These are phyloP conservation scores for Gonapodya prolifera DNA, from an alignment of 192 early-diverging fungal genomes.

Conservation along the genomic window DNA sequence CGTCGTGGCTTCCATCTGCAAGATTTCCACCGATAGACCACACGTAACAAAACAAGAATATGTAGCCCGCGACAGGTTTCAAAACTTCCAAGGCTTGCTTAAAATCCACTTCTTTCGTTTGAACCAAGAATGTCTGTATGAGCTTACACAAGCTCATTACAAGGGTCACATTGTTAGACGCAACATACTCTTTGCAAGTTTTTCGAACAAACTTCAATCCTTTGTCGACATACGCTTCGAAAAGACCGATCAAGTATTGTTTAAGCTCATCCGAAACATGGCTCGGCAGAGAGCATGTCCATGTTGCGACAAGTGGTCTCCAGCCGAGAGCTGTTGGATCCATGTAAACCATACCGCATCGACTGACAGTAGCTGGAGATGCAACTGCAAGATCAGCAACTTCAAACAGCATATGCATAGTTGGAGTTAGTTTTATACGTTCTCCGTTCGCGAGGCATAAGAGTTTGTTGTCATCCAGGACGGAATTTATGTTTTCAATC, in stretches of 20 bases:
- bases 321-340: slow-evolving; percentile 48
- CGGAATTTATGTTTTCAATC: slow-evolving; percentile 54
- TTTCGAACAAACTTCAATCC: slow-evolving; percentile 37
- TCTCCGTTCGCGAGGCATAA: slow-evolving; percentile 47
- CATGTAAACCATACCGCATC: slow-evolving; percentile 52
- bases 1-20: slow-evolving; percentile 43
- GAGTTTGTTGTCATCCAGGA: slow-evolving; percentile 61
- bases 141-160: slow-evolving; percentile 46
- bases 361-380: slow-evolving; percentile 52
- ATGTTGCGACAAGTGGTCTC: slow-evolving; percentile 52
- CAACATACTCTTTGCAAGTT: slow-evolving; percentile 42
- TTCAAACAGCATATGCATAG: slow-evolving; percentile 52
- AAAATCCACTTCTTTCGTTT: slow-evolving; percentile 42
- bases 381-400: slow-evolving; percentile 51
- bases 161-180: slow-evolving; percentile 47
- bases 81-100: slow-evolving; percentile 52
- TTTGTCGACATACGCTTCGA: slow-evolving; percentile 44
- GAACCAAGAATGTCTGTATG: slow-evolving; percentile 41
- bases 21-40: slow-evolving; percentile 54
- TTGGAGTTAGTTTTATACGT: slow-evolving; percentile 48
- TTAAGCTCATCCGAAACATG: slow-evolving; percentile 38
- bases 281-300: slow-evolving; percentile 47
- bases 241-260: slow-evolving; percentile 35
- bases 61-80: slow-evolving; percentile 32
- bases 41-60: slow-evolving; percentile 48